Base-by-base conservation (phyloP, 441 rosid genomes). In the Cnidoscolus chayamansa region DNA sequence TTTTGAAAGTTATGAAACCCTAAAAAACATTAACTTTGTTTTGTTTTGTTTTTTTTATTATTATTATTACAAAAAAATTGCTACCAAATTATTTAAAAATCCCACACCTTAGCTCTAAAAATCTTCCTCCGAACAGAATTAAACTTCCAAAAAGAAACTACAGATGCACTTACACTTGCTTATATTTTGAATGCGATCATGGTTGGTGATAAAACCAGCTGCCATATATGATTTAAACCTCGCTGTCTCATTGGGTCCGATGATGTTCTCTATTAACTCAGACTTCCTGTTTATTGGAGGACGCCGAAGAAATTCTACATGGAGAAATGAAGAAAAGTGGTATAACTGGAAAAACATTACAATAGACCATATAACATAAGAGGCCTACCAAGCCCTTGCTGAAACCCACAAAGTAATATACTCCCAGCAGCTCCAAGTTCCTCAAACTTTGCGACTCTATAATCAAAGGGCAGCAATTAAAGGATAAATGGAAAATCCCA, bases 401-500 rank as follows among this genome's bases (percentile, higher is more conserved):
- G 92, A 85, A 83, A 88, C 66, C 84, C 84, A n/a, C n/a, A 40
- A 70, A 94, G 89, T 17, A 84, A 83, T 77, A 57, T 81, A 78
- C 81, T 75, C 69, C 87, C 94, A 35, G 67, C 75, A 81, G 76
- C 73, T 25, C 76, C 87, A 68, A 84, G 80, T 72, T 90, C 94
- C 71, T 94, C 97, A 71, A 90, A 86, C 67, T 86, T 80, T 58
- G 94, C 70, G 54, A 87, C 81, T 80, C 97, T 94, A 56, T 15
- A 72, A 74, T 63, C 70, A 61, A 64, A 56, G 8, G 50, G 45
- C 43, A 19, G 49, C 58, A 30, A 65, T 20, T 19, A 6, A 37
- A 30, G 17, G 35, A n/a, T 60, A 40, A 43, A 40, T 0, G 16
- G 11, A 37, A 40, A 47, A 45, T 25, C 31, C 47, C 20, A 64